Evolutionary conservation across 1,284 basidiomycete genomes (phyloP).

Genomic region (Afroboletus lepidellus): DNA sequence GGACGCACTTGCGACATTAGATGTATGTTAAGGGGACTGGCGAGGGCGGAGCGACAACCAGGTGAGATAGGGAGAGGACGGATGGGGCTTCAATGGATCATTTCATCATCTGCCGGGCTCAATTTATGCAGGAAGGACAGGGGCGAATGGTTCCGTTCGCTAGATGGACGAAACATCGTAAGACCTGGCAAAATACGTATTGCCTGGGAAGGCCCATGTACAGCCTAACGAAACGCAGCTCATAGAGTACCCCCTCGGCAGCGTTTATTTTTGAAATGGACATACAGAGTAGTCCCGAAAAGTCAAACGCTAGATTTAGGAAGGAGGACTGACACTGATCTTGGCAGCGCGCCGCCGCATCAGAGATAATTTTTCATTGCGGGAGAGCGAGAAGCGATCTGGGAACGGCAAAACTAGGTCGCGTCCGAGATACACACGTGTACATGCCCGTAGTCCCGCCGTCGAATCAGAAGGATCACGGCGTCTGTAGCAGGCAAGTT

Average conservation of each 20-base stretch:
- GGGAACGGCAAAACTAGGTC: slow-evolving; percentile 13
- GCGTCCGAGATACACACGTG: slow-evolving; percentile 5
- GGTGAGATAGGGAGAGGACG: slow-evolving; percentile 10
- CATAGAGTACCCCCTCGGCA: slow-evolving; percentile 23
- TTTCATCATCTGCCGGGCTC: slow-evolving; percentile 11
- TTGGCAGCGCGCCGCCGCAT: slow-evolving; percentile 23
- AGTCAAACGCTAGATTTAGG: slow-evolving; percentile 29
- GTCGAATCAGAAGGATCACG: slow-evolving; percentile 13
- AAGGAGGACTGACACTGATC: slow-evolving; percentile 19
- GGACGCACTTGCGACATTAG: slow-evolving; percentile 29
- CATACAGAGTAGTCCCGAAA: slow-evolving; percentile 23
- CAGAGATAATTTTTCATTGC: slow-evolving; percentile 20
- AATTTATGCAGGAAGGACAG: slow-evolving; percentile 32
- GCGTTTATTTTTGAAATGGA: slow-evolving; percentile 34
- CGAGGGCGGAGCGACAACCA: slow-evolving; percentile 1
- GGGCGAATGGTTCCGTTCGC: slow-evolving; percentile 20
- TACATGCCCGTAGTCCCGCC: neutral
- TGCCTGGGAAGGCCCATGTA: slow-evolving; percentile 34
- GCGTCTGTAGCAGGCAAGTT: slow-evolving; percentile 16
- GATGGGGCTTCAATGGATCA: slow-evolving; percentile 8
- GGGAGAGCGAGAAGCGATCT: slow-evolving; percentile 16
- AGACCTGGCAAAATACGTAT: slow-evolving; percentile 32
- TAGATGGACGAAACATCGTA: slow-evolving; percentile 31
- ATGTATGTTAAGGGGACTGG: neutral
- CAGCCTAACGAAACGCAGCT: slow-evolving; percentile 30